Evolutionary conservation across 2,329 filamentous ascomycete species (phyloP), one percentile per base, ranked within the genome.

Genomic region (Ascochyta pisi): DNA sequence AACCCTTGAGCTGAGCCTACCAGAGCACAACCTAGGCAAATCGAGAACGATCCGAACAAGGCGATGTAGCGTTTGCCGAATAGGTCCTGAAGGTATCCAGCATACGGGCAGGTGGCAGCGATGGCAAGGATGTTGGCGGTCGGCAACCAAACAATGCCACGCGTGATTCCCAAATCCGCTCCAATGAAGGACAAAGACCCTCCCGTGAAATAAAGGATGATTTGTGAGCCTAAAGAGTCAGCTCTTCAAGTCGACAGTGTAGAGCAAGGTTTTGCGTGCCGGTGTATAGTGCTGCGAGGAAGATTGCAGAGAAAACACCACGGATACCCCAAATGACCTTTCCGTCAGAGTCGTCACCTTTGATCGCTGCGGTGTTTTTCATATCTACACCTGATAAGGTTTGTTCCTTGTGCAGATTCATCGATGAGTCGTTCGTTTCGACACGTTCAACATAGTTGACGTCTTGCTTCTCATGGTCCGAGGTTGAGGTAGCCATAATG

Each of bases 311-410:
- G 9, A 76, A 63, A 7, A 76, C 65, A 48, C 72, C 69, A 26
- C 71, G 67, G 1, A 64, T 19, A 23, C 59, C 73, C 74, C 75
- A 78, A 1, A 64, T 61, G 13, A 77, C 68, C 45, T 76, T 75
- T 26, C 76, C 75, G 58, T 77, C 74, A 26, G 74, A 77, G 43
- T 77, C 69, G 51, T 78, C 75, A 27, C 75, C 76, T 62, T 76
- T 76, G 46, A 74, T 66, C 2, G 75, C 75, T 27, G 57, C 52
- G 10, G 56, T 56, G 49, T 77, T 77, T 2, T 67, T 66, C 48
- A 76, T 51, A 37, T 77, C 74, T 49, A 78, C 63, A 7, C 60
- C 62, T n/a, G 65, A 59, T 8, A 73, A 51, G 0, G 69, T 73
- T 3, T 59, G 54, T 41, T 68, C 60, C 33, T 68, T 68, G 12